phyloP scores from a whole-genome alignment of 1,284 basidiomycete genomes.

The Crocinoboletus sp. region DNA sequence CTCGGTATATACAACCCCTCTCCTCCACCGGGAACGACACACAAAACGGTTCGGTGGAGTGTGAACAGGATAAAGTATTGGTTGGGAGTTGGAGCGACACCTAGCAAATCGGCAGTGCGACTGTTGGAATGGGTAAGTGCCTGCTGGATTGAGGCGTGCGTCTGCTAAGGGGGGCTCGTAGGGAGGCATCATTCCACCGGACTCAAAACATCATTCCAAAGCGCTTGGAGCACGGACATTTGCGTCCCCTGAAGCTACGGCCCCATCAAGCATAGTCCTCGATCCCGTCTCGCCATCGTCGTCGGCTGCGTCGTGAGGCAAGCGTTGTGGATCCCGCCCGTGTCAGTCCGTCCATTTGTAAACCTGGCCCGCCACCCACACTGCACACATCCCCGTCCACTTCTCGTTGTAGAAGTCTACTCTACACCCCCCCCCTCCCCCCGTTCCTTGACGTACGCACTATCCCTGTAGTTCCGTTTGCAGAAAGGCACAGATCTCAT shows the following conservation, averaged over 20 bases:
- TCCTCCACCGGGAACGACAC: conserved; percentile 34
- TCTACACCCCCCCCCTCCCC: background rate
- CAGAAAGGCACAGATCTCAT: conserved; percentile 53
- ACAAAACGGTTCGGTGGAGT: conserved; percentile 87
- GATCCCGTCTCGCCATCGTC: conserved; percentile 3
- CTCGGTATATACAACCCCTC: conserved; percentile 86
- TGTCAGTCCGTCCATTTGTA: background rate
- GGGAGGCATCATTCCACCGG: conserved; percentile 42
- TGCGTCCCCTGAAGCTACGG: background rate
- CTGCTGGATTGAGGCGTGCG: background rate
- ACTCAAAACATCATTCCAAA: conserved; percentile 48
- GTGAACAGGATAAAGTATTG: conserved; percentile 88
- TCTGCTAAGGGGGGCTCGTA: conserved; percentile 38
- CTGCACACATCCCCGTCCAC: conserved; percentile 1
- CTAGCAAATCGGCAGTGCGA: conserved; percentile 73
- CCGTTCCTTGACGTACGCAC: conserved; percentile 9
- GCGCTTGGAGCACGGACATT: conserved; percentile 17
- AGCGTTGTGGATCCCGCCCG: background rate
- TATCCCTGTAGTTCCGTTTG: conserved; percentile 19
- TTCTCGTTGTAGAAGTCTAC: conserved; percentile 9
- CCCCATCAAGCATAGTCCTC: background rate
- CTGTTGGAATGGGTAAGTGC: conserved; percentile 75
- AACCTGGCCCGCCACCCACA: conserved; percentile 1
- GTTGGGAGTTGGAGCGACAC: conserved; percentile 82
- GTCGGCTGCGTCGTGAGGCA: conserved; percentile 9